Conservation (phyloP, 176 grass and related monocot species). For the Lolium perenne region DNA sequence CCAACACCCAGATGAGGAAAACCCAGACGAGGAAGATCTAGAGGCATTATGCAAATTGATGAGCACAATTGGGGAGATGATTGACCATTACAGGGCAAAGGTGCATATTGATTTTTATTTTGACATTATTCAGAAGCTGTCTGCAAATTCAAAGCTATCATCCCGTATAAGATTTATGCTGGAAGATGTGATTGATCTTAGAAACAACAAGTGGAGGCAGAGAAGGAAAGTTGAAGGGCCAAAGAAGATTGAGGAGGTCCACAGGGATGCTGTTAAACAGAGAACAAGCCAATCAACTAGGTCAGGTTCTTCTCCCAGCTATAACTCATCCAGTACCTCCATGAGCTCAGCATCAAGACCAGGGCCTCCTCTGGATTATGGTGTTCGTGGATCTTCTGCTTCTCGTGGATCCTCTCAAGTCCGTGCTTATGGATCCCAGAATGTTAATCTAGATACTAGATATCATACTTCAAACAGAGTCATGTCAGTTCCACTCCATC, state of each 20-base stretch:
- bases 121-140: constrained; percentile 67
- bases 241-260: constrained; percentile 93
- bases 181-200: constrained; percentile 88
- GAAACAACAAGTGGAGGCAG: constrained; percentile 83
- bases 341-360: constrained; percentile 30
- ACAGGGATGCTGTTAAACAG: constrained; percentile 70
- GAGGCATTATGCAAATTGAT: constrained; percentile 88
- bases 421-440: constrained; percentile 55
- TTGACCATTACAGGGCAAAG: constrained; percentile 79
- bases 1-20: constrained; percentile 69
- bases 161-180: constrained; percentile 84
- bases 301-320: constrained; percentile 38
- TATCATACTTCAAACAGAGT: constrained; percentile 67
- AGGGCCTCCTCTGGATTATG: constrained; percentile 41
- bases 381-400: constrained; percentile 35
- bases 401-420: constrained; percentile 53
- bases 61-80: constrained; percentile 94
- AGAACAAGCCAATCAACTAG: constrained; percentile 67
- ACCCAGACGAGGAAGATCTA: constrained; percentile 85
- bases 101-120: constrained; percentile 88
- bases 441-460: constrained; percentile 59
- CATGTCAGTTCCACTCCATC: constrained; percentile 51
- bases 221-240: constrained; percentile 90
- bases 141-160: constrained; percentile 58
- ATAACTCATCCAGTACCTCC: constrained; percentile 30